phyloP scores from a whole-genome alignment of 257 asterid genomes.

The Penstemon davidsonii region DNA sequence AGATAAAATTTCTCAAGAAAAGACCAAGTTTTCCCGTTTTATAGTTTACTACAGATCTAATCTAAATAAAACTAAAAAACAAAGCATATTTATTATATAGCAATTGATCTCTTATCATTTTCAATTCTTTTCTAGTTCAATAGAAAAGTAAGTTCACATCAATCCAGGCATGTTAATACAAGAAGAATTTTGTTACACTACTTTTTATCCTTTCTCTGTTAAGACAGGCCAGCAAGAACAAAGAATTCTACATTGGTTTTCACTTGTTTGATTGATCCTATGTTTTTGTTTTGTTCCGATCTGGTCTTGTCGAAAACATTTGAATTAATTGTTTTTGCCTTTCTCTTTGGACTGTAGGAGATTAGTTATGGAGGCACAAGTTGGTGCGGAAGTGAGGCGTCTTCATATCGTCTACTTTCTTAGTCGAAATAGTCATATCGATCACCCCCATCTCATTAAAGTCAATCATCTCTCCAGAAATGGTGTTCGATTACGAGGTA shows the following conservation, averaged over 20 bases:
- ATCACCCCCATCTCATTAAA: slow-evolving; percentile 87
- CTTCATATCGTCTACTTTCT: slow-evolving; percentile 79
- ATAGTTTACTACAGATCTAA: slow-evolving; percentile 43
- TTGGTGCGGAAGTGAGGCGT: slow-evolving; percentile 67
- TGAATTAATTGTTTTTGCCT: slow-evolving; percentile 18
- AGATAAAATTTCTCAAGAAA: slow-evolving; percentile 32
- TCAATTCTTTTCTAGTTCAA: too few relatives aligned
- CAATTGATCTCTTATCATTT: slow-evolving; percentile 34
- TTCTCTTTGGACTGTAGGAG: slow-evolving; percentile 36
- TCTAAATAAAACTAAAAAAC: slow-evolving; percentile 13
- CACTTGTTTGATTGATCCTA: slow-evolving; percentile 17
- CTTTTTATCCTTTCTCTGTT: slow-evolving; percentile 10
- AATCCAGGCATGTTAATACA: slow-evolving; percentile 37
- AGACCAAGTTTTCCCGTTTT: slow-evolving; percentile 43
- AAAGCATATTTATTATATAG: slow-evolving; percentile 29
- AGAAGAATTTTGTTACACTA: slow-evolving; percentile 29
- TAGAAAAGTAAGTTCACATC: too few relatives aligned
- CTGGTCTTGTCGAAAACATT: too few relatives aligned
- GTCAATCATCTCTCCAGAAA: slow-evolving; percentile 72
- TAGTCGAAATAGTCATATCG: slow-evolving; percentile 70
- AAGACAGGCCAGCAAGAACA: slow-evolving; percentile 49
- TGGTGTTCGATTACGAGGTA: slow-evolving; percentile 81
- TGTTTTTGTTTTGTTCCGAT: slow-evolving; percentile 25
- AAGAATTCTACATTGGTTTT: slow-evolving; percentile 44
- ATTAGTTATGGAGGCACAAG: slow-evolving; percentile 60